Percentiles rank a stretch among this genome's conserved stretches.
These are phyloP conservation scores for Colletotrichum melonis DNA, from an alignment of 2,329 filamentous ascomycete species.

Conservation along the genomic window DNA sequence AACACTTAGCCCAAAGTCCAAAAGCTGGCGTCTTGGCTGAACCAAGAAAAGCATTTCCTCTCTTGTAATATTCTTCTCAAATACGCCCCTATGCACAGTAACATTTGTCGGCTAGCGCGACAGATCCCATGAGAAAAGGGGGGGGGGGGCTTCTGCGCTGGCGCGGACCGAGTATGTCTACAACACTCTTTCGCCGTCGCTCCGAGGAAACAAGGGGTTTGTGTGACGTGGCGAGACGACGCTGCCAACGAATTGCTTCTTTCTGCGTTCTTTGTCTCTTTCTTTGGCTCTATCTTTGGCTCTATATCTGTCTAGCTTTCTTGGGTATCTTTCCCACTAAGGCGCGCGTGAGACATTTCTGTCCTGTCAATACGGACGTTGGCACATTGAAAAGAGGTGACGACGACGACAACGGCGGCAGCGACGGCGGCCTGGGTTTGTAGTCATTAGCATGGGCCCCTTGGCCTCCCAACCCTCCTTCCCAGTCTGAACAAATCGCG, in stretches of 20 bases:
- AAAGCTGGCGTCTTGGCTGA: too few relatives aligned
- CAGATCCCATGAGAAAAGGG: background rate
- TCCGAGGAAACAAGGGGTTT: background rate
- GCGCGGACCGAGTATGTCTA: too few relatives aligned
- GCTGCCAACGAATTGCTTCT: background rate
- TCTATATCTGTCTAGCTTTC: too few relatives aligned
- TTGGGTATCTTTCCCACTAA: too few relatives aligned
- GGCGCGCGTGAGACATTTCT: background rate
- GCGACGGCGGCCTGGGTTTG: background rate
- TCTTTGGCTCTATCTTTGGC: too few relatives aligned
- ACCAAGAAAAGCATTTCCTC: too few relatives aligned
- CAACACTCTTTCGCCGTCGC: background rate
- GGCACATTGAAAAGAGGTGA: background rate
- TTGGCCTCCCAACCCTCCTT: too few relatives aligned
- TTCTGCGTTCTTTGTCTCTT: too few relatives aligned
- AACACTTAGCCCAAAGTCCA: too few relatives aligned
- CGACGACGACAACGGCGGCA: background rate
- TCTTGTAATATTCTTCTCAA: background rate
- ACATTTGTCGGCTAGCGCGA: background rate
- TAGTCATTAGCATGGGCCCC: background rate
- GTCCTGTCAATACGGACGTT: background rate
- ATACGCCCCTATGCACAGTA: background rate
- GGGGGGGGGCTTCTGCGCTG: background rate
- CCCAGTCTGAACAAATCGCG: background rate
- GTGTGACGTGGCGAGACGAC: constrained; percentile 7